Evolutionary conservation across 768 basidiomycete species (phyloP).

Genomic region (Psilocybe azurescens): DNA sequence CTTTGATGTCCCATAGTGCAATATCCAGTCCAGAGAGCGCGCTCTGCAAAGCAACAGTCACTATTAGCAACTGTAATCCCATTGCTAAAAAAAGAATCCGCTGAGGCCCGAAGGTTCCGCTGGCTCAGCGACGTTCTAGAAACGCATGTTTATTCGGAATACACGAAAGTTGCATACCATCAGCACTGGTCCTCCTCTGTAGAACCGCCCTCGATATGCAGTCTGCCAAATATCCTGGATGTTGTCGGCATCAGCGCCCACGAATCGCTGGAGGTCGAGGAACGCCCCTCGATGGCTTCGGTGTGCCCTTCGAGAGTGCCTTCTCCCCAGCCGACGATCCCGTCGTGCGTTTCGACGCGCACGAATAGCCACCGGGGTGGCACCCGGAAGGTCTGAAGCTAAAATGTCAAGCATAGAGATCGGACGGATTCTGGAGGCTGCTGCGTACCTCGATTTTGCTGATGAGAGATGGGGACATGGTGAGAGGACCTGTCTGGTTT

Average conservation of each 20-base stretch:
- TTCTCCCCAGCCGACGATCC: constrained; percentile 77
- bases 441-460: constrained; percentile 28
- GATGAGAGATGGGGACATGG: constrained; percentile 23
- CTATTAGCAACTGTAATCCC: background rate
- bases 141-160: too few relatives aligned
- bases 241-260: constrained; percentile 63
- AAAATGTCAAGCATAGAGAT: background rate
- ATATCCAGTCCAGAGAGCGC: constrained; percentile 69
- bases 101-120: too few relatives aligned
- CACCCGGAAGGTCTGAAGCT: constrained; percentile 63
- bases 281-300: constrained; percentile 73
- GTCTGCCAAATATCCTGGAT: constrained; percentile 80
- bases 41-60: constrained; percentile 34
- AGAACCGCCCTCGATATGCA: constrained; percentile 71
- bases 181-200: constrained; percentile 72
- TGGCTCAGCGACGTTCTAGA: background rate
- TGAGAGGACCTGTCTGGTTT: background rate
- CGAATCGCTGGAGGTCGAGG: constrained; percentile 63
- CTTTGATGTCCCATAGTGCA: constrained; percentile 80
- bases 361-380: constrained; percentile 78
- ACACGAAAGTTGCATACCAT: constrained; percentile 47
- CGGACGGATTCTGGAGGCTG: background rate
- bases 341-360: constrained; percentile 66
- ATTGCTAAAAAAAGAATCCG: too few relatives aligned
- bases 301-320: constrained; percentile 76